Evolutionary conservation across 2,329 filamentous ascomycete genomes (phyloP), one percentile per base, ranked within the genome.

Genomic region (Aureobasidium subglaciale): DNA sequence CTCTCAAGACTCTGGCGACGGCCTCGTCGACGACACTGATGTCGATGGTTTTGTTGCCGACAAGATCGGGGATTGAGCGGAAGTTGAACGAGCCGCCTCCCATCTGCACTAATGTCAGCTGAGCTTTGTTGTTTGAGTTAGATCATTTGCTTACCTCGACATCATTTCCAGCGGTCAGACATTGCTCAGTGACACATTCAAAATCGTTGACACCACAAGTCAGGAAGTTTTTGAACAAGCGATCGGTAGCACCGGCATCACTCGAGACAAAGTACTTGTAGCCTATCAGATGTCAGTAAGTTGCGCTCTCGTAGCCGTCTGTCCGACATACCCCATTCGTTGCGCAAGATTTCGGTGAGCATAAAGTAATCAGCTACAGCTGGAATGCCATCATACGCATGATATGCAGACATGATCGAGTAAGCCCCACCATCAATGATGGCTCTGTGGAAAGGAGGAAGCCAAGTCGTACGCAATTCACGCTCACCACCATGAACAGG

Each of bases 21-120:
- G 86, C 86, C 8, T 73, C 78, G 66, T 89, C 77, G n/a, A 89
- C 80, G 24, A 79, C 64, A 5, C 77, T 70, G 25, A 82, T 73
- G 38, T 81, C 75, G 1, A 90, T 70, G 56, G 79, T 82, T 0
- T 84, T 84, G 1, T 78, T 75, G 54, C 80, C 70, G 15, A 89
- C 75, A 46, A 89, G 75, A 25, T 80, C 73, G 5, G 85, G 83
- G 50, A 90, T 88, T 32, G 76, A 79, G 60, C 82, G 76, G 64
- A 83, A 86, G 65, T 83, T 88, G 73, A 81, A 89, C 18, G 82
- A 85, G 18, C 87, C 86, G 35, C 86, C 86, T 11, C 86, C 86
- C 58, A 59, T 59, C 54, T 56, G 16, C 2, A 5, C 15, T 15
- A 15, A 8, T 30, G 24, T 56, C 18, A 56, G 42, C 13, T 5